phyloP scores from a whole-genome alignment of 2,329 filamentous ascomycete genomes.

The Nothophoma quercina region DNA sequence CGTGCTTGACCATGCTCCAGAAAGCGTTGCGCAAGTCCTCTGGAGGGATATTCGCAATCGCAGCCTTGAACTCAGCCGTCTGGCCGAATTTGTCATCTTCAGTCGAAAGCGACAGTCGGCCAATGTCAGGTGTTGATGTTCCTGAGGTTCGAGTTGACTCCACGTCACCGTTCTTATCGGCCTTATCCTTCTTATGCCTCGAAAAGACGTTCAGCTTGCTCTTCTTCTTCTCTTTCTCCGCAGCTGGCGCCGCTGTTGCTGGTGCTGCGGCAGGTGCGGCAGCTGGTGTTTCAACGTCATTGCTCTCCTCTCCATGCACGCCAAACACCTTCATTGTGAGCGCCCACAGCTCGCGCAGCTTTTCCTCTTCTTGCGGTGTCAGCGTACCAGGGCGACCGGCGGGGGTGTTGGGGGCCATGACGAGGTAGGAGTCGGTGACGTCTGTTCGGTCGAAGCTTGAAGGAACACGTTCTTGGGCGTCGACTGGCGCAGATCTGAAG shows the following conservation, averaged over 20 bases:
- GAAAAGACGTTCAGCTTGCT: slow-evolving; percentile 75
- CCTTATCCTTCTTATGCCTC: slow-evolving; percentile 61
- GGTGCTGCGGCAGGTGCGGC: slow-evolving; percentile 9
- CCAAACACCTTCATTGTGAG: slow-evolving; percentile 79
- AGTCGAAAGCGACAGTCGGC: slow-evolving; percentile 42
- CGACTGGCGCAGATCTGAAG: slow-evolving; percentile 16
- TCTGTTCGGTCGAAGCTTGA: slow-evolving; percentile 30
- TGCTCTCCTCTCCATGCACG: slow-evolving; percentile 42
- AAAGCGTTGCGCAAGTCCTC: slow-evolving; percentile 82
- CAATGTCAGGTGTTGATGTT: slow-evolving; percentile 39
- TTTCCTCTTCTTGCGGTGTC: slow-evolving; percentile 87
- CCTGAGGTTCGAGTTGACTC: slow-evolving; percentile 36
- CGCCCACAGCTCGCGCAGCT: slow-evolving; percentile 87
- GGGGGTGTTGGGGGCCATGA: slow-evolving; percentile 54
- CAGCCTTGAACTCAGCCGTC: slow-evolving; percentile 83
- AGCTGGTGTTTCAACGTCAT: slow-evolving; percentile 28
- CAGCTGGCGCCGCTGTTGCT: slow-evolving; percentile 10
- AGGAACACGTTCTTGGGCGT: slow-evolving; percentile 14
- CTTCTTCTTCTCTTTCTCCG: slow-evolving; percentile 72
- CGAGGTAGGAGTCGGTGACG: slow-evolving; percentile 42
- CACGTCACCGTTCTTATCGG: slow-evolving; percentile 49
- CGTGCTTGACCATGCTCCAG: slow-evolving; percentile 95
- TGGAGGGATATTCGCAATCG: slow-evolving; percentile 76
- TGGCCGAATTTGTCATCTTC: slow-evolving; percentile 91
- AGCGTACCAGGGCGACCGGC: slow-evolving; percentile 85